These are phyloP conservation scores for Leccinum pellstonianum DNA, from an alignment of 768 basidiomycete species.

Conservation along the genomic window DNA sequence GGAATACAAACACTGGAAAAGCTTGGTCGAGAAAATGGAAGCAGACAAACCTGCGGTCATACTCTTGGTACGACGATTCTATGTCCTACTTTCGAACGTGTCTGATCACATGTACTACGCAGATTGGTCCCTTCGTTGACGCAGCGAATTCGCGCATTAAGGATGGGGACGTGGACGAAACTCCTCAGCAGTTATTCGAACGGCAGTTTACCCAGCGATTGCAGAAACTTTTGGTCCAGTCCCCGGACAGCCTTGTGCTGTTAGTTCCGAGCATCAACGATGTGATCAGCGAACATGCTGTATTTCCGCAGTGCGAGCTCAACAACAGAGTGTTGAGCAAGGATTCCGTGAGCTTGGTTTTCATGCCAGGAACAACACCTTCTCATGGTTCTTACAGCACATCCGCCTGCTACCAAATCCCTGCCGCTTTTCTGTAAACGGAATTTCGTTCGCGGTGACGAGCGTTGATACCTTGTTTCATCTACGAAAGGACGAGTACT, in stretches of 20 bases:
- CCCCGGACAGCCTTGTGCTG: constrained; percentile 69
- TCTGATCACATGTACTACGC: background rate
- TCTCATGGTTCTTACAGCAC: constrained; percentile 45
- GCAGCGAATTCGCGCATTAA: constrained; percentile 69
- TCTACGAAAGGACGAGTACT: constrained; percentile 78
- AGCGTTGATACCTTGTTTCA: constrained; percentile 90
- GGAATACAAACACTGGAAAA: constrained; percentile 66
- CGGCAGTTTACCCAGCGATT: constrained; percentile 60
- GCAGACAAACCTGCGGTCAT: constrained; percentile 69
- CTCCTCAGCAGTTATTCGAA: constrained; percentile 68
- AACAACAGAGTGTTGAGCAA: constrained; percentile 37
- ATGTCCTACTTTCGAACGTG: background rate
- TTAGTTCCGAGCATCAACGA: constrained; percentile 85
- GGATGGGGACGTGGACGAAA: constrained; percentile 66
- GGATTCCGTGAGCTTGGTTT: constrained; percentile 49
- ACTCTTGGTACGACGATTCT: constrained; percentile 57
- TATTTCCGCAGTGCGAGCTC: constrained; percentile 80
- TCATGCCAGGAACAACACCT: background rate
- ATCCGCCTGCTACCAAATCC: constrained; percentile 87
- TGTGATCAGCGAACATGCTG: constrained; percentile 71
- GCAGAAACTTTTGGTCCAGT: constrained; percentile 49
- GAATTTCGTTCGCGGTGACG: constrained; percentile 72
- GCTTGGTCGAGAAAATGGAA: constrained; percentile 61
- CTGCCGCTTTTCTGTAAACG: constrained; percentile 80
- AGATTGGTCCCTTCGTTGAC: constrained; percentile 95